Evolutionary conservation across 2,329 filamentous ascomycete species (phyloP).

Genomic region (Diaporthe vaccinii): DNA sequence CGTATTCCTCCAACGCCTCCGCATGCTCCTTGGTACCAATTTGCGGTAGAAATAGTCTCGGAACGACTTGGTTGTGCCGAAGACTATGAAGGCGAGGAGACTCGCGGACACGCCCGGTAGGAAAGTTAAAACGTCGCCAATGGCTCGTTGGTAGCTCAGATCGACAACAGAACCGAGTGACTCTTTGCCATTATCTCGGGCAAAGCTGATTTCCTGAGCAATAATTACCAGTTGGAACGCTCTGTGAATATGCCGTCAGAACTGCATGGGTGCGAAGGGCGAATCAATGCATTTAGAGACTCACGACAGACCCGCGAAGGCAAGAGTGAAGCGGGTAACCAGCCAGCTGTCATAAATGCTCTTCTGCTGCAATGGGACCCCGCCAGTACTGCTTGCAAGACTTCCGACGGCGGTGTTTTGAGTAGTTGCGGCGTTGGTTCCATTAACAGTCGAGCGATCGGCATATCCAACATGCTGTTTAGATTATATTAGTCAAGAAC

Average conservation of each 20-base stretch:
- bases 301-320: constrained; percentile 57
- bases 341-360: constrained; percentile 62
- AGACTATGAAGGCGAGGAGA: constrained; percentile 55
- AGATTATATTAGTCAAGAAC: neutral
- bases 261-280: neutral
- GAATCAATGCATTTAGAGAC: constrained; percentile 9
- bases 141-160: constrained; percentile 49
- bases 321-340: constrained; percentile 59
- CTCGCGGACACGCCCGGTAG: constrained; percentile 54
- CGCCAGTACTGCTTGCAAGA: constrained; percentile 37
- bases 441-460: constrained; percentile 40
- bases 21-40: constrained; percentile 43
- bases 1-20: constrained; percentile 27
- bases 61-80: constrained; percentile 57
- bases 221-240: constrained; percentile 56
- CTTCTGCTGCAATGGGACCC: constrained; percentile 37
- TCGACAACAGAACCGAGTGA: constrained; percentile 49
- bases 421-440: neutral
- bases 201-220: constrained; percentile 52
- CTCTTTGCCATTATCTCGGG: constrained; percentile 48
- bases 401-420: constrained; percentile 42
- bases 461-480: constrained; percentile 49
- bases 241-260: constrained; percentile 40
- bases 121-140: constrained; percentile 51
- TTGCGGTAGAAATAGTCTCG: constrained; percentile 47